Evolutionary conservation across 805 yeast genomes (phyloP).

Genomic region (Ogataea nakhonphanomensis): DNA sequence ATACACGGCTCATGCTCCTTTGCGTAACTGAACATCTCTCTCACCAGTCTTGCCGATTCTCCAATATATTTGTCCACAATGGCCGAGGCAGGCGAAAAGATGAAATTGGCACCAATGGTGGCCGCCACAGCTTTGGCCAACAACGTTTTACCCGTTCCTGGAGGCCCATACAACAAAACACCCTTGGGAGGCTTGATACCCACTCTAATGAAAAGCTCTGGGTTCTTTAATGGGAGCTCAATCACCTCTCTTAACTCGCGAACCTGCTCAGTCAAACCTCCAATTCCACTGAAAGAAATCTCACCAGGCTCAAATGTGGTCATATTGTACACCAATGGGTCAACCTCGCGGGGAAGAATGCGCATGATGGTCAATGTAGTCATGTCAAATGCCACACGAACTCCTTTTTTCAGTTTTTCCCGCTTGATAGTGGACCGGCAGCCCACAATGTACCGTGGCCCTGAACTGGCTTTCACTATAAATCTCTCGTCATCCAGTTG

Average conservation of each 20-base stretch:
- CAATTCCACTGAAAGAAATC: slow-evolving; percentile 89
- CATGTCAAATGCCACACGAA: slow-evolving; percentile 95
- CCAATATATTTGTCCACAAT: slow-evolving; percentile 98
- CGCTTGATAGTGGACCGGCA: slow-evolving; percentile 90
- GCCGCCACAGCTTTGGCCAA: slow-evolving; percentile 98
- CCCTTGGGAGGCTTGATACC: slow-evolving; percentile 99
- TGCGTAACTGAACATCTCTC: slow-evolving; percentile 98
- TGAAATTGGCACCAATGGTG: slow-evolving; percentile 96
- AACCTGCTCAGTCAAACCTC: slow-evolving; percentile 94
- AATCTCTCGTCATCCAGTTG: slow-evolving; percentile 92
- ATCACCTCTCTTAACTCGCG: slow-evolving; percentile 96
- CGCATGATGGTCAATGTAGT: slow-evolving; percentile 98
- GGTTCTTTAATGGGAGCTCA: slow-evolving; percentile 94
- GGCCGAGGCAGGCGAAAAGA: slow-evolving; percentile 97
- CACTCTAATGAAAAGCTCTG: slow-evolving; percentile 90
- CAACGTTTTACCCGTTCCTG: slow-evolving; percentile 96
- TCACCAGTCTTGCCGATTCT: slow-evolving; percentile 91
- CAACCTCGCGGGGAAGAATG: slow-evolving; percentile 94
- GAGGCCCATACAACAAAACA: slow-evolving; percentile 94
- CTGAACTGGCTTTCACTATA: slow-evolving; percentile 94
- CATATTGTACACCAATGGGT: slow-evolving; percentile 97
- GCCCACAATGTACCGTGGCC: slow-evolving; percentile 97
- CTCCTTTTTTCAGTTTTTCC: slow-evolving; percentile 82
- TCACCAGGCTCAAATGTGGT: slow-evolving; percentile 98
- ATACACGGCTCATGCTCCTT: slow-evolving; percentile 98